Percentiles rank a stretch among this genome's conserved stretches.
These are phyloP conservation scores for Fistulifera solaris DNA, from an alignment of 108 stramenopile species.

Conservation along the genomic window DNA sequence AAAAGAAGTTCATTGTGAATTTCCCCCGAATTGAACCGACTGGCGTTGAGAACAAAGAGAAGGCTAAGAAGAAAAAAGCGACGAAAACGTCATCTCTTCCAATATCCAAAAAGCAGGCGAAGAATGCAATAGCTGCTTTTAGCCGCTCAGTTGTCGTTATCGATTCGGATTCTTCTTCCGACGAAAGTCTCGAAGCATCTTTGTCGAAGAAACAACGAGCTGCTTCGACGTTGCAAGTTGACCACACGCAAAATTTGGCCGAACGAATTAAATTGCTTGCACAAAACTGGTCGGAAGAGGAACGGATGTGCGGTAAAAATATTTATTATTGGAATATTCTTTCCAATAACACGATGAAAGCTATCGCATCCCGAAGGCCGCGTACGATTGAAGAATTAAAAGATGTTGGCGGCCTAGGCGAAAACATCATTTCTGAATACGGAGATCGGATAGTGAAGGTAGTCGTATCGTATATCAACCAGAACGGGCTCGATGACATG, in stretches of 20 bases:
- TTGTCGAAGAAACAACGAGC: not conserved
- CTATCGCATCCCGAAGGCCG: conserved; percentile 57
- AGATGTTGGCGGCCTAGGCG: conserved; percentile 47
- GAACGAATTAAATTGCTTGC: conserved; percentile 59
- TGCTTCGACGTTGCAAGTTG: conserved; percentile 33
- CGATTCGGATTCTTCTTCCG: conserved; percentile 8
- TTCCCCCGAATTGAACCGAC: conserved; percentile 18
- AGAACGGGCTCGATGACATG: conserved; percentile 34
- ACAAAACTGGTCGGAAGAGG: conserved; percentile 72
- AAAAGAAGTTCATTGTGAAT: conserved; percentile 48
- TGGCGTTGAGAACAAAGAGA: conserved; percentile 7
- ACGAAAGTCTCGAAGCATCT: not conserved
- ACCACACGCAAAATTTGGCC: conserved; percentile 39
- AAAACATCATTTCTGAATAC: conserved; percentile 68
- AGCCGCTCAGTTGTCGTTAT: not conserved
- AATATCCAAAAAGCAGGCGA: not conserved
- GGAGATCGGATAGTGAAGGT: conserved; percentile 64
- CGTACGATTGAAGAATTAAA: conserved; percentile 61
- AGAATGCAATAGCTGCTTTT: not conserved
- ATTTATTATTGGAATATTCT: conserved; percentile 84
- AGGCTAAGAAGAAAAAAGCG: conserved; percentile 12
- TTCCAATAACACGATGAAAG: conserved; percentile 41
- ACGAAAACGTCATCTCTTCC: conserved; percentile 17
- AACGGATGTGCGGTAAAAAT: conserved; percentile 65
- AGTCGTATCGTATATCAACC: conserved; percentile 54